These are phyloP conservation scores for Chloris gayana DNA, from an alignment of 176 grass and related monocot species.

Conservation along the genomic window DNA sequence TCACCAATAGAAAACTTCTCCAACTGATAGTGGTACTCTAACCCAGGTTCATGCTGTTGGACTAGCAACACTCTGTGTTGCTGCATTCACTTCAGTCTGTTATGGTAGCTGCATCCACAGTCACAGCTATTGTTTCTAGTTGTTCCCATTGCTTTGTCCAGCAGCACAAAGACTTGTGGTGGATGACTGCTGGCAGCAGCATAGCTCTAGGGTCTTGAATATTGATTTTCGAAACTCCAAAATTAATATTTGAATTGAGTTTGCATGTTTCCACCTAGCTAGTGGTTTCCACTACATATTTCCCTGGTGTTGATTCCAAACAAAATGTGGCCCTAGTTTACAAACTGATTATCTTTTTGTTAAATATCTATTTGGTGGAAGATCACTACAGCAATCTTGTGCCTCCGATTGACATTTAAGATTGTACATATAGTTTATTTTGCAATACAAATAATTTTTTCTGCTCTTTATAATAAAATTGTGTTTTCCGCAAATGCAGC, in stretches of 20 bases:
- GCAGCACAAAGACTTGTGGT: not conserved
- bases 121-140: not conserved
- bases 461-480: no score
- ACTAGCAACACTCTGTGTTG: no score
- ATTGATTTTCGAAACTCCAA: no score
- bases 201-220: not conserved
- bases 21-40: no score
- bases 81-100: not conserved
- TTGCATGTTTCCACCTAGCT: no score
- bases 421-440: not conserved
- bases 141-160: not conserved
- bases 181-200: not conserved
- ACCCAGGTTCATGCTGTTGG: no score
- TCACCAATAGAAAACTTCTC: not conserved
- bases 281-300: no score
- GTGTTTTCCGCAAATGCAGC: not conserved
- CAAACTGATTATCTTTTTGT: not conserved
- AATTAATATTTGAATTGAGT: no score
- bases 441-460: no score
- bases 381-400: slow-evolving; percentile 1
- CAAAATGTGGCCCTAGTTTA: not conserved
- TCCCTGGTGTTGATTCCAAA: no score
- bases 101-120: not conserved
- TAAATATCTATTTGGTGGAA: not conserved
- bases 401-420: not conserved